phyloP scores from a whole-genome alignment of 257 asterid species.

The Cordia subcordata region DNA sequence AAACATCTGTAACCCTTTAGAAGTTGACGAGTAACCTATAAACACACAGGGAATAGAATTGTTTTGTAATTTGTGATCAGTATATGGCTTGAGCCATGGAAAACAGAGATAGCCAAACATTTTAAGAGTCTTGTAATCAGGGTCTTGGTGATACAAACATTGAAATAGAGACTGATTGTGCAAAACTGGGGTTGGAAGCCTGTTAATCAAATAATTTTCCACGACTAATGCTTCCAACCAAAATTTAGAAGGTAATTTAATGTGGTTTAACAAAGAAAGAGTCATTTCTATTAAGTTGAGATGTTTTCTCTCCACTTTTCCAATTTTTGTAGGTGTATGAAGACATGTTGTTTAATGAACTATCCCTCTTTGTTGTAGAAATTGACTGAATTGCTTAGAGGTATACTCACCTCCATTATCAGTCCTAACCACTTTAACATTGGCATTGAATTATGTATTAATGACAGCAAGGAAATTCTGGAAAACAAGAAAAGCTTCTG shows the following conservation, averaged over 20 bases:
- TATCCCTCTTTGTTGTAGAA: not conserved
- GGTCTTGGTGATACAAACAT: no score
- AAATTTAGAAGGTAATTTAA: not conserved
- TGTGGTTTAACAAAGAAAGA: not conserved
- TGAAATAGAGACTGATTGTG: no score
- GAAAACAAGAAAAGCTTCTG: not conserved
- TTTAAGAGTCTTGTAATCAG: no score
- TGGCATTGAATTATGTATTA: not conserved
- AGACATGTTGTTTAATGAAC: not conserved
- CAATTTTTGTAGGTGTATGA: not conserved
- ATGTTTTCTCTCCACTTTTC: not conserved
- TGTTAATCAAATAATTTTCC: not conserved
- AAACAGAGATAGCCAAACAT: no score
- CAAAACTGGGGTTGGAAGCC: no score
- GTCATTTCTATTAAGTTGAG: not conserved
- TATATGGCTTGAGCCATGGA: no score
- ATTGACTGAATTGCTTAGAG: not conserved
- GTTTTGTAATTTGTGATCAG: no score
- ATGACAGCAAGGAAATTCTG: not conserved
- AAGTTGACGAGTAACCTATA: no score
- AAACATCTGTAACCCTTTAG: no score
- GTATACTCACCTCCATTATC: not conserved
- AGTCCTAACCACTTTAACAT: not conserved
- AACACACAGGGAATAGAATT: no score
- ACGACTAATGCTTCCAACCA: not conserved